phyloP scores from a whole-genome alignment of 805 yeast species.

The Candida rishiriensis region DNA sequence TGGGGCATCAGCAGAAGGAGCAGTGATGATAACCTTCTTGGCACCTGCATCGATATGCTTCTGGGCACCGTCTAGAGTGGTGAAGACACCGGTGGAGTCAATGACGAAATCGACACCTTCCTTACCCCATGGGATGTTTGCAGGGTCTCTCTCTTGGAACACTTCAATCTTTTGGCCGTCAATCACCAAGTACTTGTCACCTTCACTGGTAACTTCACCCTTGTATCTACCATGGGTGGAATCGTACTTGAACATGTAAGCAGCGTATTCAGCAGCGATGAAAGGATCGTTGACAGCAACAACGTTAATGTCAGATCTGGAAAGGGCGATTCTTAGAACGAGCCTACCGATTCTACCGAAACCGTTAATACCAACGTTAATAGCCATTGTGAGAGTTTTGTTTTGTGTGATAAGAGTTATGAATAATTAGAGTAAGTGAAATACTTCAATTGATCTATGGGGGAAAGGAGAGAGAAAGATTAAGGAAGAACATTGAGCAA shows the following conservation, averaged over 20 bases:
- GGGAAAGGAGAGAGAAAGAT: not conserved
- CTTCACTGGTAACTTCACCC: slow-evolving; percentile 65
- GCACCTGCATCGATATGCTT: slow-evolving; percentile 89
- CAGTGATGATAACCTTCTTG: slow-evolving; percentile 91
- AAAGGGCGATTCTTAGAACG: slow-evolving; percentile 76
- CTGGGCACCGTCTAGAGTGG: slow-evolving; percentile 72
- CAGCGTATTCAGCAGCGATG: slow-evolving; percentile 85
- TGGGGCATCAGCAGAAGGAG: slow-evolving; percentile 92
- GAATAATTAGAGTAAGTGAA: not conserved
- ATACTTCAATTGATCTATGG: not conserved
- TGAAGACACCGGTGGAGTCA: slow-evolving; percentile 95
- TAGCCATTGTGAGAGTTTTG: slow-evolving; percentile 38
- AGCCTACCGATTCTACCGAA: slow-evolving; percentile 94
- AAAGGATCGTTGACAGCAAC: slow-evolving; percentile 91
- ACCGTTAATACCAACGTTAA: slow-evolving; percentile 86
- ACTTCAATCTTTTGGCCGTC: slow-evolving; percentile 64
- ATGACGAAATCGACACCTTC: slow-evolving; percentile 79
- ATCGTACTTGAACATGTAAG: slow-evolving; percentile 94
- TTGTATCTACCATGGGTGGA: slow-evolving; percentile 85
- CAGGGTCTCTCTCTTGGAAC: slow-evolving; percentile 82
- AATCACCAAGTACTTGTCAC: slow-evolving; percentile 51
- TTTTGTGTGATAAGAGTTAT: not conserved
- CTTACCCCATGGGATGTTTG: slow-evolving; percentile 83
- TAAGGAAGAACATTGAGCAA: too few relatives aligned
- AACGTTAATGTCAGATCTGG: slow-evolving; percentile 70